A percentile compares a stretch with the other conserved stretches of the same genome.
phyloP scores from a whole-genome alignment of 23 red algal species.

The Pyropia yezoensis region DNA sequence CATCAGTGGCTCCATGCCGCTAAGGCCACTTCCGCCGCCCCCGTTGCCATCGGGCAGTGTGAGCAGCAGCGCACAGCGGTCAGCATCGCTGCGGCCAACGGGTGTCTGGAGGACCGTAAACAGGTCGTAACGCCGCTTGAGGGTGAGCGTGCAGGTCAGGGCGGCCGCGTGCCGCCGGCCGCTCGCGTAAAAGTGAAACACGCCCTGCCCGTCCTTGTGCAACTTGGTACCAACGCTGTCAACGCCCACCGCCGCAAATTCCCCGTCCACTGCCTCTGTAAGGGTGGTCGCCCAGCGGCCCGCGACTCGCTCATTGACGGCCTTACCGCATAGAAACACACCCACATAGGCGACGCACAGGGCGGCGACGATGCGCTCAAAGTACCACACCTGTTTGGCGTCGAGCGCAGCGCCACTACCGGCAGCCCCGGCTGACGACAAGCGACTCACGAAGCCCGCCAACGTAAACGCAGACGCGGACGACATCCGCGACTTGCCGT shows the following conservation, averaged over 20 bases:
- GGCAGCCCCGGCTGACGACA: too few relatives aligned
- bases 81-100: neutral
- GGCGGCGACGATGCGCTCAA: conserved; percentile 27
- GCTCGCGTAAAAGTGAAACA: conserved; percentile 42
- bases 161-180: conserved; percentile 39
- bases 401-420: too few relatives aligned
- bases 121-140: conserved; percentile 44
- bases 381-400: conserved; percentile 1
- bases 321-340: conserved; percentile 20
- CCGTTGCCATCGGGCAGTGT: conserved; percentile 29
- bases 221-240: conserved; percentile 16
- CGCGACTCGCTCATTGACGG: conserved; percentile 19
- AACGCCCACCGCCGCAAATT: conserved; percentile 32
- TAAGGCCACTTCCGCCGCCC: too few relatives aligned
- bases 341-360: conserved; percentile 24
- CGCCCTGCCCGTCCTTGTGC: conserved; percentile 38
- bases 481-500: too few relatives aligned
- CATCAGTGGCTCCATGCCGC: conserved; percentile 37
- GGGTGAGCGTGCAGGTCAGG: conserved; percentile 28
- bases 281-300: conserved; percentile 6
- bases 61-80: conserved; percentile 45
- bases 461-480: too few relatives aligned
- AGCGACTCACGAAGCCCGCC: too few relatives aligned
- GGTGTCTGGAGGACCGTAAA: conserved; percentile 20
- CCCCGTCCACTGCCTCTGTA: conserved; percentile 10